Evolutionary conservation across 495 filamentous ascomycete species (phyloP).

Genomic region (Penicillium canariense): DNA sequence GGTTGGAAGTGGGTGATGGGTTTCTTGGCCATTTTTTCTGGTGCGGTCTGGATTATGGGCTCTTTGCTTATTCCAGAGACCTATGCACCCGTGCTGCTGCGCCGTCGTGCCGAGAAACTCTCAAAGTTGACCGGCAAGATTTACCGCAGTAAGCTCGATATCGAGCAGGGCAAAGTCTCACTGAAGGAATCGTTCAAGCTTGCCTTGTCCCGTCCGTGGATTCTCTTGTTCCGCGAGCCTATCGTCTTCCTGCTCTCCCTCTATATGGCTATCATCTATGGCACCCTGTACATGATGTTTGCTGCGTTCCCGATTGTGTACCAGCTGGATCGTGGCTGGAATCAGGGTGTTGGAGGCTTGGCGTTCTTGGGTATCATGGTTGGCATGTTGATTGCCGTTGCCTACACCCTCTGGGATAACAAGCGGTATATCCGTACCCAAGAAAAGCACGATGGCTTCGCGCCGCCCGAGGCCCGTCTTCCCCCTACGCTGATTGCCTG

Average conservation of each 20-base stretch:
- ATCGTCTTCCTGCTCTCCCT: constrained; percentile 65
- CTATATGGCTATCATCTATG: constrained; percentile 75
- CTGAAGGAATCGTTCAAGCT: constrained; percentile 41
- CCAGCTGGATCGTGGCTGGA: constrained; percentile 69
- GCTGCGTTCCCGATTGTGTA: constrained; percentile 81
- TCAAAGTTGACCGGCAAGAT: constrained; percentile 56
- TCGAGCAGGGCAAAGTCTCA: constrained; percentile 40
- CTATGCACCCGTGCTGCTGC: constrained; percentile 58
- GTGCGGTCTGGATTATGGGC: constrained; percentile 55
- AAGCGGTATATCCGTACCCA: constrained; percentile 42
- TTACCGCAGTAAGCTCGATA: constrained; percentile 49
- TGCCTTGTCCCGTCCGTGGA: constrained; percentile 49
- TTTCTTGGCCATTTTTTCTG: constrained; percentile 49
- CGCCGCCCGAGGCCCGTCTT: constrained; percentile 49
- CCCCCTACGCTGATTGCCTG: constrained; percentile 45
- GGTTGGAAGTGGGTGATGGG: constrained; percentile 72
- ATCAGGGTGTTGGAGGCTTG: constrained; percentile 67
- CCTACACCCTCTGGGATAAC: constrained; percentile 49
- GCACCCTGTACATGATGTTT: constrained; percentile 81
- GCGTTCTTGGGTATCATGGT: constrained; percentile 79
- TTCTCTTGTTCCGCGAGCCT: constrained; percentile 50
- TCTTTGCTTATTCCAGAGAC: constrained; percentile 58
- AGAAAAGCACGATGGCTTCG: constrained; percentile 38
- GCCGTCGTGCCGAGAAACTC: constrained; percentile 50
- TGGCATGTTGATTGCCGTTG: constrained; percentile 69